These are phyloP conservation scores for Clavispora fructus DNA, from an alignment of 805 yeast genomes.

Conservation along the genomic window DNA sequence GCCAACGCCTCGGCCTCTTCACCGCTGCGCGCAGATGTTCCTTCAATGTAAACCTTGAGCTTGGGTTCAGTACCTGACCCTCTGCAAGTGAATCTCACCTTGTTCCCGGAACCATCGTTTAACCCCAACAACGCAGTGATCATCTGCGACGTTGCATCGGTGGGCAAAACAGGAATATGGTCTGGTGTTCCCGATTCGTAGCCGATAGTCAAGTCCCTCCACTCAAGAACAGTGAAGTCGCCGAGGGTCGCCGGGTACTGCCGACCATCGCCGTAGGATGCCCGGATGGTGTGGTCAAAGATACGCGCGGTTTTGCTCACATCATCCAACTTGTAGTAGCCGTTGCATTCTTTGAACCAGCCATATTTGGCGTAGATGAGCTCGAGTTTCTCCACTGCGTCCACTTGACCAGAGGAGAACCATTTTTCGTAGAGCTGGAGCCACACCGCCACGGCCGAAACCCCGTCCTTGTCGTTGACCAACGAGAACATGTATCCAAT, in stretches of 20 bases:
- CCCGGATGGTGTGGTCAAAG: slow-evolving; percentile 49
- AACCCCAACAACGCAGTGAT: slow-evolving; percentile 54
- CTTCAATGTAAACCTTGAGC: slow-evolving; percentile 86
- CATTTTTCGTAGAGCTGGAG: slow-evolving; percentile 61
- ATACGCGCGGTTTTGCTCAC: slow-evolving; percentile 46
- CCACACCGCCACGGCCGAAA: slow-evolving; percentile 73
- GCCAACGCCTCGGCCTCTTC: slow-evolving; percentile 49
- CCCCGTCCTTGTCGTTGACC: slow-evolving; percentile 91
- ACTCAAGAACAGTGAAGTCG: slow-evolving; percentile 47
- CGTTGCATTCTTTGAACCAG: slow-evolving; percentile 77
- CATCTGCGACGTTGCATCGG: slow-evolving; percentile 77
- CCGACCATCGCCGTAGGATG: slow-evolving; percentile 11
- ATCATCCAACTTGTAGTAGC: slow-evolving; percentile 68
- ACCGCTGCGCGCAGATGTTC: slow-evolving; percentile 43
- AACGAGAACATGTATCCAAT: slow-evolving; percentile 87
- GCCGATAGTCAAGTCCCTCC: slow-evolving; percentile 85
- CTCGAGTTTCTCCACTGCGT: slow-evolving; percentile 48
- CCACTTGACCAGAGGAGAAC: slow-evolving; percentile 32
- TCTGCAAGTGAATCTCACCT: slow-evolving; percentile 73
- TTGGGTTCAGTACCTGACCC: slow-evolving; percentile 98
- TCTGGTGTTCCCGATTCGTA: slow-evolving; percentile 65
- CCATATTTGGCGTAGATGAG: slow-evolving; percentile 66
- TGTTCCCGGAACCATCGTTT: slow-evolving; percentile 8
- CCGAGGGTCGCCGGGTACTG: slow-evolving; percentile 52
- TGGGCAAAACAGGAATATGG: slow-evolving; percentile 60